phyloP scores from a whole-genome alignment of 2,329 filamentous ascomycete species.

The Paecilomyces sp. region DNA sequence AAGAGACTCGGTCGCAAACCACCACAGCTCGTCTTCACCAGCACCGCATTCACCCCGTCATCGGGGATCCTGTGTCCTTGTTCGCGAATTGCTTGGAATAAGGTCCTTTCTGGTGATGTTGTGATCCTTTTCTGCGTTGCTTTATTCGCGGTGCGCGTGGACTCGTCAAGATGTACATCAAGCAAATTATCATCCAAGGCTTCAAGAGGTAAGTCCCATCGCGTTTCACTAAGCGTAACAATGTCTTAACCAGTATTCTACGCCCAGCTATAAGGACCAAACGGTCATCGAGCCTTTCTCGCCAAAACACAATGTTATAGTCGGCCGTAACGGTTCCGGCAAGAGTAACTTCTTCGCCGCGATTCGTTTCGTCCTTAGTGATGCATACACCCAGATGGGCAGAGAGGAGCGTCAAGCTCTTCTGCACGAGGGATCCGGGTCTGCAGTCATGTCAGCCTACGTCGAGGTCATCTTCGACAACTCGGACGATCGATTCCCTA shows the following conservation, averaged over 20 bases:
- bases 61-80: not conserved
- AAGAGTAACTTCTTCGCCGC: conserved; percentile 99
- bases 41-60: not conserved
- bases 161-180: conserved; percentile 78
- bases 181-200: conserved; percentile 99
- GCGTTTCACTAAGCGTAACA: conserved; percentile 2
- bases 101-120: not conserved
- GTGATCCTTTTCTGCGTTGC: not conserved
- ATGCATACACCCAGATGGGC: conserved; percentile 93
- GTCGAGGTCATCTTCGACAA: conserved; percentile 99
- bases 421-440: conserved; percentile 95
- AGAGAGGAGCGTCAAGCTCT: conserved; percentile 93
- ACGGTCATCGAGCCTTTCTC: conserved; percentile 98
- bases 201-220: conserved; percentile 74
- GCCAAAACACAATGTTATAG: conserved; percentile 94
- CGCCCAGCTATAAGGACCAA: conserved; percentile 90
- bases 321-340: conserved; percentile 96
- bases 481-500: conserved; percentile 88
- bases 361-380: conserved; percentile 95
- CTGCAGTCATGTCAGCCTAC: conserved; percentile 98
- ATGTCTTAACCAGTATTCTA: conserved; percentile 7
- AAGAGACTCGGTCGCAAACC: not conserved
- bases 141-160: conserved; percentile 6
- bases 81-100: not conserved
- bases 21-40: not conserved